Evolutionary conservation across 139 green algal species (phyloP).

Genomic region (Chlorella sp.): DNA sequence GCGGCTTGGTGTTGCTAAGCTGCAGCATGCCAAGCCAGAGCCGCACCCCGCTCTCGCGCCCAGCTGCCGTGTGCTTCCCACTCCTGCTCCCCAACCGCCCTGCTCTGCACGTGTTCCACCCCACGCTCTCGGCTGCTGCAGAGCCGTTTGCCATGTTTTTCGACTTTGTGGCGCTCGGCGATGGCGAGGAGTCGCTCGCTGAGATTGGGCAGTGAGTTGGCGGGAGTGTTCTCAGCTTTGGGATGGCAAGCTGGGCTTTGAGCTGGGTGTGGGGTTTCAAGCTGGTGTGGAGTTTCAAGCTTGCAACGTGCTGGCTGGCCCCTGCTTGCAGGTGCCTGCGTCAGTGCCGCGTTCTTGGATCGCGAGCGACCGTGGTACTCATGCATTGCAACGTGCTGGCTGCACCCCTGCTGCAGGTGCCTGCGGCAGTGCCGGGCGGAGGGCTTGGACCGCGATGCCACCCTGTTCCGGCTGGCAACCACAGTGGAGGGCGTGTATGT

Average conservation of each 20-base stretch:
- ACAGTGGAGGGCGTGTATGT: slow-evolving; percentile 78
- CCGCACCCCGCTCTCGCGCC: neutral
- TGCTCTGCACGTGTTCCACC: neutral
- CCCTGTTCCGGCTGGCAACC: slow-evolving; percentile 59
- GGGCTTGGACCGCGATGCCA: slow-evolving; percentile 58
- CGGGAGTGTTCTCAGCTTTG: no score
- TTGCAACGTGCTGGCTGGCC: no score
- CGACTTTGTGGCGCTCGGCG: slow-evolving; percentile 76
- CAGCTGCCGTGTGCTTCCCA: neutral
- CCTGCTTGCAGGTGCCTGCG: no score
- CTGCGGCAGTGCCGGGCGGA: slow-evolving; percentile 55
- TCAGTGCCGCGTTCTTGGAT: no score
- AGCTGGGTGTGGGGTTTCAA: no score
- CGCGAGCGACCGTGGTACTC: no score
- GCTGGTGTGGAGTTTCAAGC: no score
- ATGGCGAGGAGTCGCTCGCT: slow-evolving; percentile 63
- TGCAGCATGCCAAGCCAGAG: no score
- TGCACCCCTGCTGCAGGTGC: slow-evolving; percentile 1
- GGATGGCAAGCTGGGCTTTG: no score
- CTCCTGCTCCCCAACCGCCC: neutral
- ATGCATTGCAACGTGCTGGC: no score
- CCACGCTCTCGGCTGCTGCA: neutral
- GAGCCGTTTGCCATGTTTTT: slow-evolving; percentile 82
- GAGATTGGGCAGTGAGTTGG: slow-evolving; percentile 68
- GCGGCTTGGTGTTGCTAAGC: no score